Evolutionary conservation across 2,329 filamentous ascomycete genomes (phyloP).

Genomic region (Dothistroma septosporum): DNA sequence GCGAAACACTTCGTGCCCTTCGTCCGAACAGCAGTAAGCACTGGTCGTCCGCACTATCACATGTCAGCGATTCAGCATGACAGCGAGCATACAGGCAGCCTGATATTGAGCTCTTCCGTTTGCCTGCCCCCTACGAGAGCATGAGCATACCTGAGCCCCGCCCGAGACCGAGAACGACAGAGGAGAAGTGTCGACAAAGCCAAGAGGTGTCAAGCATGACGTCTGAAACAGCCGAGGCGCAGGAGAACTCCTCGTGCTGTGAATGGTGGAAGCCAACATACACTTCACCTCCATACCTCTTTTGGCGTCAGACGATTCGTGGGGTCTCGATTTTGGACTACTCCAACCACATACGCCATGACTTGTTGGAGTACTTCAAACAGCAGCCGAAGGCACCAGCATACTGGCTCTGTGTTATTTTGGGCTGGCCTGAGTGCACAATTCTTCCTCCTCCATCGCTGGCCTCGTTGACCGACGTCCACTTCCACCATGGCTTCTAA

Average conservation of each 20-base stretch:
- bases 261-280: background rate
- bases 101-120: background rate
- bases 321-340: background rate
- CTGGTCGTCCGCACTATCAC: background rate
- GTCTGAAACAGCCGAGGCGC: background rate
- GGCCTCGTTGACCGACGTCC: background rate
- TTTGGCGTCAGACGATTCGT: background rate
- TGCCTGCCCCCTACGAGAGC: background rate
- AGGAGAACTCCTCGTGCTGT: background rate
- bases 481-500: conserved; percentile 3
- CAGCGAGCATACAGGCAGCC: background rate
- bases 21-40: background rate
- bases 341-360: background rate
- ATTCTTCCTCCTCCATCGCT: background rate
- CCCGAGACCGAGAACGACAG: background rate
- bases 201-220: background rate
- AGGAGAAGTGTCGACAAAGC: background rate
- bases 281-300: background rate
- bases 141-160: background rate
- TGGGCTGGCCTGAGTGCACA: background rate
- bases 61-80: background rate
- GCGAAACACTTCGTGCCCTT: background rate
- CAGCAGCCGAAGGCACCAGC: background rate
- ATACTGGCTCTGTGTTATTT: background rate
- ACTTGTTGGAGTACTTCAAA: background rate